Evolutionary conservation across 1,284 basidiomycete genomes (phyloP).

Genomic region (Ceratobasidium sp.): DNA sequence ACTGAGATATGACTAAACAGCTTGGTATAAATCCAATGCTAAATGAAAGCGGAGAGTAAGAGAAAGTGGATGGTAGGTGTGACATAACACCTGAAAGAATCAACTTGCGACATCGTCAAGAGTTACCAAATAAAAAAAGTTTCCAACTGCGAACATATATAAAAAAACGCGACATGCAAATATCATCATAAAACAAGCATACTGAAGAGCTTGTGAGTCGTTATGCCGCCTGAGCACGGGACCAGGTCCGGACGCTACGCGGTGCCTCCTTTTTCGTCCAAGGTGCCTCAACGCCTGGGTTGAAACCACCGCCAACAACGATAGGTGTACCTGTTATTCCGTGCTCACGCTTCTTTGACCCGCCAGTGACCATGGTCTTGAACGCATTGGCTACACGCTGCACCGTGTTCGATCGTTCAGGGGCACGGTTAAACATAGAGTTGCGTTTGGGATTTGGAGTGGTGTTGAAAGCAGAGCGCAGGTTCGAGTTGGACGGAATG

Average conservation of each 20-base stretch:
- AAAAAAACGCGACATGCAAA: slow-evolving; percentile 9
- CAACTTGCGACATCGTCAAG: background rate
- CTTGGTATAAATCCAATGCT: background rate
- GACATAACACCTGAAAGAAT: background rate
- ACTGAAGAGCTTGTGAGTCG: background rate
- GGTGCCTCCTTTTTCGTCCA: background rate
- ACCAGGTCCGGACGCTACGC: slow-evolving; percentile 20
- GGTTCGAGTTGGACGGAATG: background rate
- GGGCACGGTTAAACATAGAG: slow-evolving; percentile 20
- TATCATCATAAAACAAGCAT: slow-evolving; percentile 14
- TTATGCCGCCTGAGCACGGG: slow-evolving; percentile 25
- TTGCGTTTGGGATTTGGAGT: slow-evolving; percentile 5
- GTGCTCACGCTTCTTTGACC: slow-evolving; percentile 11
- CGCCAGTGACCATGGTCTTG: slow-evolving; percentile 29
- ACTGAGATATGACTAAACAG: background rate
- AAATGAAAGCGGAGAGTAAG: background rate
- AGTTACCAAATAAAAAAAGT: background rate
- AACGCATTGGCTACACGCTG: slow-evolving; percentile 23
- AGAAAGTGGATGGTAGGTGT: background rate
- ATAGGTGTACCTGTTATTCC: background rate
- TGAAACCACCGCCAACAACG: slow-evolving; percentile 23
- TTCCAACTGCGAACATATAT: slow-evolving; percentile 4
- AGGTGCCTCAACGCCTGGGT: background rate
- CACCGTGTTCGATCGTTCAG: slow-evolving; percentile 3
- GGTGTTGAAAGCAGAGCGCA: background rate